These are phyloP conservation scores for Kwoniella shandongensis DNA, from an alignment of 768 basidiomycete species.

Conservation along the genomic window DNA sequence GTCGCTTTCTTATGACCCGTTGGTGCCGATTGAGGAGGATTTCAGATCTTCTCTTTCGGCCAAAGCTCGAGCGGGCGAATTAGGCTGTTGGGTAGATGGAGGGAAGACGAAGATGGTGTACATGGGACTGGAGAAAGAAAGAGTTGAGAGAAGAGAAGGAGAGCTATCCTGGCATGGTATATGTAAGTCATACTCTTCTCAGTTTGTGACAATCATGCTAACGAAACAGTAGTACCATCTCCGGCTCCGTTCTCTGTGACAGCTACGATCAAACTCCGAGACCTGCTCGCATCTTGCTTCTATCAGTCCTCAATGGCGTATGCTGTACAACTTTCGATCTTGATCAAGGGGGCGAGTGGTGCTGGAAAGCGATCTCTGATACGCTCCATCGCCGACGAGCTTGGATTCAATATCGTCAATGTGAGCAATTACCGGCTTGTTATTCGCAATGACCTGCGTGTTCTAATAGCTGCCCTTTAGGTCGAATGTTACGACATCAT, in stretches of 20 bases:
- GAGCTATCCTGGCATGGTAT: conserved; percentile 58
- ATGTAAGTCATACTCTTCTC: conserved; percentile 54
- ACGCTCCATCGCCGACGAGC: conserved; percentile 51
- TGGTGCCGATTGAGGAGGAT: conserved; percentile 54
- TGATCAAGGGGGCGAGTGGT: conserved; percentile 77
- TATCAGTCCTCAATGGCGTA: conserved; percentile 63
- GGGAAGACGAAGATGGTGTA: conserved; percentile 70
- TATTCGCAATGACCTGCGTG: not conserved
- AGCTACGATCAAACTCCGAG: conserved; percentile 59
- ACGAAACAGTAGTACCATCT: conserved; percentile 1
- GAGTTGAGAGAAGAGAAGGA: conserved; percentile 60
- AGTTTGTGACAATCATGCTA: not conserved
- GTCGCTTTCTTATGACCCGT: conserved; percentile 67
- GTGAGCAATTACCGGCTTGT: too few species aligned
- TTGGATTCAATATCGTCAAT: conserved; percentile 67
- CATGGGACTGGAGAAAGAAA: conserved; percentile 69
- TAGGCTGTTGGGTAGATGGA: conserved; percentile 81
- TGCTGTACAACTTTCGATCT: conserved; percentile 66
- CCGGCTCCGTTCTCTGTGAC: conserved; percentile 14
- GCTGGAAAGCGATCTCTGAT: conserved; percentile 75
- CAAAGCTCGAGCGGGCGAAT: conserved; percentile 63
- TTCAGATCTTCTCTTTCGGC: conserved; percentile 50
- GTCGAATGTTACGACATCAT: conserved; percentile 81
- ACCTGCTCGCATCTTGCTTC: conserved; percentile 65
- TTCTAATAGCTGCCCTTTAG: conserved; percentile 55